Base-by-base conservation (phyloP, 148 eudicot species). In the Diospyros kaki region DNA sequence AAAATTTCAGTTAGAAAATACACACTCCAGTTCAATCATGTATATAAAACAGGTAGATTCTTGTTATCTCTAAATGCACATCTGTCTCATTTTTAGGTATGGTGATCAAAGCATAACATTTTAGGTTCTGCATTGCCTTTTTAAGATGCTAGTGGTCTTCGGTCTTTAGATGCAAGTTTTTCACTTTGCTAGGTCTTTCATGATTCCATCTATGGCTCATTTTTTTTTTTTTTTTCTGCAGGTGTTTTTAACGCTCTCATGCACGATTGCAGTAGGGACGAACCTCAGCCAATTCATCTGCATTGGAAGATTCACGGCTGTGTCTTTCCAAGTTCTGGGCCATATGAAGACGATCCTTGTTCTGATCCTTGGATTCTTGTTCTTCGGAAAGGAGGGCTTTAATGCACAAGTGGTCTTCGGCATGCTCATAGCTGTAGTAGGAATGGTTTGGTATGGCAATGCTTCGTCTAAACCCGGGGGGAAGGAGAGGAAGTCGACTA, bases 261-360 rank as follows among this genome's bases (percentile, higher is more conserved):
- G 89, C 69, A 74, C 76, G 59, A 86, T 86, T 1, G 89, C 89
- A 18, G 81, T 86, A 6, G 89, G 89, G 69, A 86, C 89, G 73
- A 86, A 86, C 76, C 83, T 86, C 10, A 86, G 89, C 79, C 89
- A 86, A 81, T 86, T 86, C 79, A 86, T 86, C 77, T 86, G 89
- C 84, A 86, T 86, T n/a, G 89, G 89, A 42, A 79, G 89, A 78
- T 86, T 86, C 73, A 81, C 89, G 44, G 89, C 86, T 4, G 89
- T 86, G 74, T 69, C 88, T 77, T 86, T 86, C 88, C 88, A 86
- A 78, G 88, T 86, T 17, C 82, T 86, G 1, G 89, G 89, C 55
- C 89, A 86, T 77, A 86, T 86, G 89, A 86, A 86, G 82, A 86
- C 89, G 2, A 81, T 86, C 38, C 81, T 86, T 6, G 89, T 86